A percentile compares a stretch with the other conserved stretches of the same genome.
Evolutionary conservation across 169 alveolate species (phyloP).

Genomic region (Babesia microti): DNA sequence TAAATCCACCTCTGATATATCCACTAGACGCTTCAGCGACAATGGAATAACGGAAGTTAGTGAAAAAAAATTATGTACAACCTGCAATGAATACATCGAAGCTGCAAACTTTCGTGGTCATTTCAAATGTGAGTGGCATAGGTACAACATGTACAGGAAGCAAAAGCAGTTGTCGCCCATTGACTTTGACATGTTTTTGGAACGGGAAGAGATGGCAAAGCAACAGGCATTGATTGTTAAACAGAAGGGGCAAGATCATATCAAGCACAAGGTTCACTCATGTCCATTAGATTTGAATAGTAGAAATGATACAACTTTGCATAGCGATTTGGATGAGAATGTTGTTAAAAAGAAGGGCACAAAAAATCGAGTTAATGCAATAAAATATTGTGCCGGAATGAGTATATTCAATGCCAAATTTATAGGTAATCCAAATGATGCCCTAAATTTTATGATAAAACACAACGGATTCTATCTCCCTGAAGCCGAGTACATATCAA

Average conservation of each 20-base stretch:
- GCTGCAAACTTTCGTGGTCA: slow-evolving; percentile 44
- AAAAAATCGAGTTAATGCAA: slow-evolving; percentile 1
- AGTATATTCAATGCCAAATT: slow-evolving; percentile 26
- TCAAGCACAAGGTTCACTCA: slow-evolving; percentile 3
- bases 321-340: background rate
- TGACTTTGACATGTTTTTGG: slow-evolving; percentile 13
- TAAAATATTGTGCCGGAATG: slow-evolving; percentile 7
- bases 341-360: background rate
- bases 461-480: slow-evolving; percentile 45
- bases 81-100: slow-evolving; percentile 32
- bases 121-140: slow-evolving; percentile 74
- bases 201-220: slow-evolving; percentile 11
- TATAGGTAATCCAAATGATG: slow-evolving; percentile 11
- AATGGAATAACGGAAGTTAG: background rate
- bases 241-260: slow-evolving; percentile 3
- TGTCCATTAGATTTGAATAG: background rate
- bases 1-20: too few species aligned
- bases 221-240: slow-evolving; percentile 15
- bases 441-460: slow-evolving; percentile 27
- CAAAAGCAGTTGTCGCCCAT: slow-evolving; percentile 13
- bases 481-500: slow-evolving; percentile 48
- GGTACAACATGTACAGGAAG: slow-evolving; percentile 68
- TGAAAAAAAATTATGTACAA: slow-evolving; percentile 15
- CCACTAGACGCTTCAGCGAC: too few species aligned
- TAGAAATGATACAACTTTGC: slow-evolving; percentile 2